Base-by-base conservation (phyloP, 768 basidiomycete species). In the Boletus pseudo-olivaceus region DNA sequence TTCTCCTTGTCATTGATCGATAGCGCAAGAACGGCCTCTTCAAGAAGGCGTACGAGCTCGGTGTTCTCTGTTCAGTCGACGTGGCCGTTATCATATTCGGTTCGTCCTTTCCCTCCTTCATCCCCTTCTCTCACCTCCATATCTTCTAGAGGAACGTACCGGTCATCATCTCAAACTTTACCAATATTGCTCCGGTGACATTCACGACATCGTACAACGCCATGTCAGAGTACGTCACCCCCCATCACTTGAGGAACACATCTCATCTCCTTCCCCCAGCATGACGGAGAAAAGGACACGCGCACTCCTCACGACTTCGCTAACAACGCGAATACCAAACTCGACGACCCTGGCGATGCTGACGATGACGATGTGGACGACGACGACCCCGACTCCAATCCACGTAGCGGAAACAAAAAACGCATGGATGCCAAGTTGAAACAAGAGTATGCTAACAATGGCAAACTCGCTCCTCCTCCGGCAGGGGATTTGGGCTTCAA, bases 31-130 rank as follows among this genome's bases (percentile, higher is more conserved):
- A 90, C 55, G 90, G 90, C 5, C 83, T 93, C 58, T 92, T 93
- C 84, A 91, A 92, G 72, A 92, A 92, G 66, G 90, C 90, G 0
- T 91, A 91, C 66, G 90, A 92, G 72, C 86, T 93, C 57, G 90
- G 89, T n/a, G 90, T 92, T 4, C 81, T 92, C 39, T 93, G 90
- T 68, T 90, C 88, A 14, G 90, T 92, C 61, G 90, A 92, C 63
- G 88, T 93, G 39, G 88, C 88, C 5, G 89, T 93, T 68, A 88
- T 92, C 69, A 89, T 93, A 68, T 91, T 93, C 58, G 90, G 85
- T 83, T 45, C 51, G 78, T 66, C 72, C 73, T 49, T 26, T 63
- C 59, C 50, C 46, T 47, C 50, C 30, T 48, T 29, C 51, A 15
- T 26, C 30, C 29, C 1, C 23, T 48, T 10, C 6, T 49, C 43